Percentiles rank a stretch among this genome's conserved stretches.
phyloP scores from a whole-genome alignment of 2,329 filamentous ascomycete species.

The Scedosporium aurantiacum region DNA sequence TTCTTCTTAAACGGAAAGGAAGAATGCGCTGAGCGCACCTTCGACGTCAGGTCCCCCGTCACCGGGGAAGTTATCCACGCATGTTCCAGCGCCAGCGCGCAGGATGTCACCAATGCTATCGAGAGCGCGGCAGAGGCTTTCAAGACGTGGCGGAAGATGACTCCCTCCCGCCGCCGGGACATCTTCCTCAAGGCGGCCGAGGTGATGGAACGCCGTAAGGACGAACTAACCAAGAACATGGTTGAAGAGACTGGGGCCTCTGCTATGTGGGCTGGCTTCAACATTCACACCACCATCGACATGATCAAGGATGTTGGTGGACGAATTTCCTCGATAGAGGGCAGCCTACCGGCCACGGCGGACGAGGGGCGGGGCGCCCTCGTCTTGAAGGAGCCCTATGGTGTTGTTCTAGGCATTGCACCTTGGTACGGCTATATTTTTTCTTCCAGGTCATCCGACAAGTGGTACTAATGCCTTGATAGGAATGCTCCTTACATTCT shows the following conservation, averaged over 20 bases:
- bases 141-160: constrained; percentile 55
- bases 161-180: constrained; percentile 49
- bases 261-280: constrained; percentile 28
- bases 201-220: constrained; percentile 45
- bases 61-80: constrained; percentile 41
- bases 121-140: constrained; percentile 54
- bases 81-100: constrained; percentile 44
- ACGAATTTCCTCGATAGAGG: constrained; percentile 26
- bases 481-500: constrained; percentile 50
- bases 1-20: constrained; percentile 34
- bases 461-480: constrained; percentile 4
- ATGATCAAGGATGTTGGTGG: constrained; percentile 32
- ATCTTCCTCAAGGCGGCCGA: constrained; percentile 61
- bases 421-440: constrained; percentile 51
- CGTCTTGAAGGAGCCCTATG: constrained; percentile 64
- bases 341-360: constrained; percentile 22
- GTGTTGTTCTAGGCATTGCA: constrained; percentile 67
- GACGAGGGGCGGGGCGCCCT: constrained; percentile 37
- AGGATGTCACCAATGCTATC: constrained; percentile 42
- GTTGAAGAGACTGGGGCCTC: constrained; percentile 33
- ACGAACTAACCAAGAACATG: constrained; percentile 52
- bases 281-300: constrained; percentile 24
- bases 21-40: constrained; percentile 32
- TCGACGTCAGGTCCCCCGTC: constrained; percentile 45
- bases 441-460: neutral